Evolutionary conservation across 2,329 filamentous ascomycete species (phyloP).

Genomic region (Apiospora arundinis): DNA sequence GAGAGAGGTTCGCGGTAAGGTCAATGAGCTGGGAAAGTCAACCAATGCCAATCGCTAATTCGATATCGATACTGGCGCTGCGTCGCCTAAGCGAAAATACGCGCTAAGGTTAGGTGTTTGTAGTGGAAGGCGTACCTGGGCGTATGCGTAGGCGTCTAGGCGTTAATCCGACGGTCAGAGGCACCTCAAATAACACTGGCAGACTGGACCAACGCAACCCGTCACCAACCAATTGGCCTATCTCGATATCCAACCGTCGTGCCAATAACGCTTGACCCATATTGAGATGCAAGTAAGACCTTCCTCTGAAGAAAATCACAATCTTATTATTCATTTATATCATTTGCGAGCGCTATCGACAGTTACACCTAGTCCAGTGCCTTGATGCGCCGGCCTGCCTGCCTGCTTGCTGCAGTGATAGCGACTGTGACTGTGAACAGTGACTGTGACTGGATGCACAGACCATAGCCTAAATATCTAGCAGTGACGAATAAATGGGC

Average conservation of each 20-base stretch:
- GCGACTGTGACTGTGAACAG: background rate
- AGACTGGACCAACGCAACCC: background rate
- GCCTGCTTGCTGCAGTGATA: background rate
- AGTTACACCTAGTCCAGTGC: too few relatives aligned
- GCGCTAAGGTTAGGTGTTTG: background rate
- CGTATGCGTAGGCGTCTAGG: background rate
- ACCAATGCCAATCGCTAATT: background rate
- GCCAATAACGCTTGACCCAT: background rate
- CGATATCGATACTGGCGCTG: constrained; percentile 3
- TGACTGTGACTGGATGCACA: constrained; percentile 32
- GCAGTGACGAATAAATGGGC: constrained; percentile 11
- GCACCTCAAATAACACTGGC: background rate
- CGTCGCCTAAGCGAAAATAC: background rate
- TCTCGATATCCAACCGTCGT: background rate
- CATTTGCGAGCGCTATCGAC: too few relatives aligned
- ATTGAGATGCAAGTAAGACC: background rate
- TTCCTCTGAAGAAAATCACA: background rate
- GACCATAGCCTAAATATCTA: constrained; percentile 43
- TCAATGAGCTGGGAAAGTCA: background rate
- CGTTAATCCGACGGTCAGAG: background rate
- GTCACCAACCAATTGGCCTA: too few relatives aligned
- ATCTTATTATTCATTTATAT: background rate
- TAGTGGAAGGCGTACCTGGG: too few relatives aligned
- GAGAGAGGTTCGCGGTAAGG: background rate
- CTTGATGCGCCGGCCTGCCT: too few relatives aligned